Base-by-base conservation (phyloP, 1,284 basidiomycete species). In the Ceratobasidium sp. region DNA sequence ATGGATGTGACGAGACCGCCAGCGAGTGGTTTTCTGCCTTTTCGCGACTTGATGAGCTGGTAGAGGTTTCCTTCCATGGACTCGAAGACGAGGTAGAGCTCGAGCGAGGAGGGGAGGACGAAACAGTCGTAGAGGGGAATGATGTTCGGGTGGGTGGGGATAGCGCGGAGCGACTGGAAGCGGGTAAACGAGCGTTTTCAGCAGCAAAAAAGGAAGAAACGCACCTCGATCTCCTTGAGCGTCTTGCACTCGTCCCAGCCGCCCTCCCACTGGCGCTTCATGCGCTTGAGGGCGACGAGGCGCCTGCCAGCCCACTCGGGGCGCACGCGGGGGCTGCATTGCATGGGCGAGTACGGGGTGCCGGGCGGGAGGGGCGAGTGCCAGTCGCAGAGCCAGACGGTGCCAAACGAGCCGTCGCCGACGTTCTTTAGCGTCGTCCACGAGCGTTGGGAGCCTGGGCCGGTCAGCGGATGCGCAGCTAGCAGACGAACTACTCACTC, bases 21-120 rank as follows among this genome's bases (percentile, higher is more conserved):
- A 18, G 97, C 97, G 69, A 99, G 88, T 6, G 94, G 90, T 73
- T 96, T 89, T 65, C 53, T 65, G 69, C 96, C 96, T 82, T 94
- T 96, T 74, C 97, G 90, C 39, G 96, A 91, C 84, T 97, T 98
- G 82, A 98, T 97, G 82, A 99, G 92, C 82, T 99, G 97, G 82
- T 97, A 99, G 72, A 99, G 88, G 82, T 99, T 99, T 77, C 97
- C 97, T 82, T 99, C 97, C 97, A 99, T 99, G 80, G 96, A 96
- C 83, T 99, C 97, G 81, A 99, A 99, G 64, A 99, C 97, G 80
- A 99, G 98, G 82, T 98, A 98, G 77, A 99, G 92, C 82, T 99
- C 96, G 81, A 93, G 94, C 70, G 94, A 89, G 75, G 89, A 87
- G 0, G 96, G 96, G 58, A 96, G 89, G 77, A 98, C 92, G 83